A percentile compares a stretch with the other conserved stretches of the same genome.
phyloP scores from a whole-genome alignment of 2,329 filamentous ascomycete species.

The Grosmannia penicillata region DNA sequence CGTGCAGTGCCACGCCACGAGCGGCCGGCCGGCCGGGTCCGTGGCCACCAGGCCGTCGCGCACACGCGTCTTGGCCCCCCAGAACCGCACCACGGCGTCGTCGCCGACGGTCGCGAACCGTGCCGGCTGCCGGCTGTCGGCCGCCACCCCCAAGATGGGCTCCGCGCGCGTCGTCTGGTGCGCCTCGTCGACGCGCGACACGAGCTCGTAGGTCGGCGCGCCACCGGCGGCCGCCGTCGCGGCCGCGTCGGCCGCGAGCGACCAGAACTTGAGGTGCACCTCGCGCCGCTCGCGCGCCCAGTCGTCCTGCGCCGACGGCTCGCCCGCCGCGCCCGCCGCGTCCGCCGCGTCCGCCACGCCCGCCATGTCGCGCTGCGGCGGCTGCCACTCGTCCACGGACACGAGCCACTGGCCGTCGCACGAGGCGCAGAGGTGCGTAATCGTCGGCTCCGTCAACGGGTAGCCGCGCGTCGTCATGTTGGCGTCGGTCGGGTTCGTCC shows the following conservation, averaged over 20 bases:
- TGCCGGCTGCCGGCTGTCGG: slow-evolving; percentile 46
- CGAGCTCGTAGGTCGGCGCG: slow-evolving; percentile 48
- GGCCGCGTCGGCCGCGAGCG: slow-evolving; percentile 32
- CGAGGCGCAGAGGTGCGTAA: slow-evolving; percentile 62
- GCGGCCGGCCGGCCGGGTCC: slow-evolving; percentile 34
- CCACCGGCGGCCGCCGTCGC: neutral
- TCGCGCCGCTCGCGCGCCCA: slow-evolving; percentile 45
- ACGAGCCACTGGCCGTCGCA: slow-evolving; percentile 78
- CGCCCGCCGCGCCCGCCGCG: slow-evolving; percentile 38
- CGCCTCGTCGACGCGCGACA: slow-evolving; percentile 71
- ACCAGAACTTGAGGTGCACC: slow-evolving; percentile 84
- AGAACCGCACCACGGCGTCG: slow-evolving; percentile 65
- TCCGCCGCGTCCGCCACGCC: slow-evolving; percentile 43
- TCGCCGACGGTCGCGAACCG: slow-evolving; percentile 77
- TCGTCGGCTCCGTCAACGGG: slow-evolving; percentile 60
- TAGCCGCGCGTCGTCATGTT: slow-evolving; percentile 60
- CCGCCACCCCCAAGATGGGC: slow-evolving; percentile 55
- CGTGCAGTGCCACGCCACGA: slow-evolving; percentile 63
- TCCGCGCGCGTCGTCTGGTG: slow-evolving; percentile 46
- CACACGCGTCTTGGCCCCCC: slow-evolving; percentile 59
- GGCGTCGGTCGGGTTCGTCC: slow-evolving; percentile 73
- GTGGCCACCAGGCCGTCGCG: slow-evolving; percentile 53
- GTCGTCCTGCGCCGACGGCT: slow-evolving; percentile 21
- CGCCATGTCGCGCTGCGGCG: slow-evolving; percentile 52
- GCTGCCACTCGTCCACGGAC: slow-evolving; percentile 83